Conservation (phyloP, 768 basidiomycete genomes). For the Kwoniella dejecticola region DNA sequence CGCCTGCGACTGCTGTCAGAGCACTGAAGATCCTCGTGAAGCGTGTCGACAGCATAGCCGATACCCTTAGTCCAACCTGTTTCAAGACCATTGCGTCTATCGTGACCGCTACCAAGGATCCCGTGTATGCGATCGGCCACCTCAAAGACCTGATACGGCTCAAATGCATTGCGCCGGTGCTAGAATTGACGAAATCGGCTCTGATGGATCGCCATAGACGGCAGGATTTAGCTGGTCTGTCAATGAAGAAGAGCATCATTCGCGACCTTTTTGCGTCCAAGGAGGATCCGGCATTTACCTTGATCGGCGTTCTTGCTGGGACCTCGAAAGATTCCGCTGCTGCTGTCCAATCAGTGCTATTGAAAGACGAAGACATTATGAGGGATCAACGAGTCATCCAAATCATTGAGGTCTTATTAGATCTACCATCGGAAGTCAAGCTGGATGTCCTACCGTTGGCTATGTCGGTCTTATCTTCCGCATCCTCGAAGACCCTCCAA, state of each 20-base stretch:
- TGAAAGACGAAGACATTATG: slow-evolving; percentile 1
- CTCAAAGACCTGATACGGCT: slow-evolving; percentile 20
- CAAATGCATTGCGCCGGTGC: background rate
- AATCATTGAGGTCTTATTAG: slow-evolving; percentile 3
- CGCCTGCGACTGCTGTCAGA: slow-evolving; percentile 4
- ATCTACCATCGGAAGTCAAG: slow-evolving; percentile 2
- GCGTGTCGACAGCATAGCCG: slow-evolving; percentile 5
- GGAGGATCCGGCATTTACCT: slow-evolving; percentile 3
- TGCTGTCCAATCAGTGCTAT: slow-evolving; percentile 1
- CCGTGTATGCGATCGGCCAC: slow-evolving; percentile 25
- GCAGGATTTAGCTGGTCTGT: background rate
- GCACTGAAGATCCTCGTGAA: slow-evolving; percentile 20
- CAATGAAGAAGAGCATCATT: slow-evolving; percentile 17
- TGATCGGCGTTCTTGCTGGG: slow-evolving; percentile 6
- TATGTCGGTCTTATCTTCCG: background rate
- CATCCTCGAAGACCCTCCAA: background rate
- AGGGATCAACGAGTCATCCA: slow-evolving; percentile 8
- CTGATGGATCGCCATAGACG: background rate
- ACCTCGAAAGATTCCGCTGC: background rate
- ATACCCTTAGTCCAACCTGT: background rate
- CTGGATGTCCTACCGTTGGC: slow-evolving; percentile 4
- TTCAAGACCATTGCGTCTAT: slow-evolving; percentile 13
- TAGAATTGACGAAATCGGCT: background rate
- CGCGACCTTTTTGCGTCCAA: slow-evolving; percentile 6
- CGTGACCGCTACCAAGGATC: slow-evolving; percentile 21